Base-by-base conservation (phyloP, 805 yeast species). In the Cyberlindnera saturnus region DNA sequence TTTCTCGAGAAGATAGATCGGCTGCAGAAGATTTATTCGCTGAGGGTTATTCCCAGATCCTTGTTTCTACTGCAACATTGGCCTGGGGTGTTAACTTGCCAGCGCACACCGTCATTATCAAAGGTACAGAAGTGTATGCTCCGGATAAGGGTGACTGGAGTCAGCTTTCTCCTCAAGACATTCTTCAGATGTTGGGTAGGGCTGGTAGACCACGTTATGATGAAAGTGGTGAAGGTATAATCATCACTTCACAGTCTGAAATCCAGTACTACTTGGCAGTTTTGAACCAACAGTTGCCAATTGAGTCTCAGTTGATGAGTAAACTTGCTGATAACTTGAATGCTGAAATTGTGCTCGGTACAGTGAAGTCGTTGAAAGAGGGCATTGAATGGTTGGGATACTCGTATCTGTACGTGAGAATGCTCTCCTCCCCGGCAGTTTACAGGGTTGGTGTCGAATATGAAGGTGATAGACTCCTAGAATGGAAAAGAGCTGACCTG, bases 21-120 rank as follows among this genome's bases (percentile, higher is more conserved):
- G 72, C 80, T 4, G 79, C 89, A 0, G 97, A 89, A 62, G 95
- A 87, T 57, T 65, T 87, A 34, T 89, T 89, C 67, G 93, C 95
- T 1, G 93, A 82, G 50, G 96, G 96, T 3, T 80, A 85, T 46
- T 65, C 87, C n/a, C 84, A 81, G 53, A 85, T 89, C 1, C 67
- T 89, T 44, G 90, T 90, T 1, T 87, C 95, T 0, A 89, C 97
- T 3, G 95, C 96, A 0, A 89, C 97, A 0, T 73, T 89, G 47
- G 96, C 97, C 0, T 89, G 97, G 97, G 97, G 97, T 73, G 96
- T 89, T 29, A 89, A 89, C 59, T 70, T 89, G 43, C 97, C 97
- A 3, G 96, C 96, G 0, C 96, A 90, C 57, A 87, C 96, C 0
- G 97, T 89, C 28, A 81, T 89, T 23, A 86, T 89, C 48, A 87